Evolutionary conservation across 257 asterid genomes (phyloP).

Genomic region (Solanum corneliomulleri): DNA sequence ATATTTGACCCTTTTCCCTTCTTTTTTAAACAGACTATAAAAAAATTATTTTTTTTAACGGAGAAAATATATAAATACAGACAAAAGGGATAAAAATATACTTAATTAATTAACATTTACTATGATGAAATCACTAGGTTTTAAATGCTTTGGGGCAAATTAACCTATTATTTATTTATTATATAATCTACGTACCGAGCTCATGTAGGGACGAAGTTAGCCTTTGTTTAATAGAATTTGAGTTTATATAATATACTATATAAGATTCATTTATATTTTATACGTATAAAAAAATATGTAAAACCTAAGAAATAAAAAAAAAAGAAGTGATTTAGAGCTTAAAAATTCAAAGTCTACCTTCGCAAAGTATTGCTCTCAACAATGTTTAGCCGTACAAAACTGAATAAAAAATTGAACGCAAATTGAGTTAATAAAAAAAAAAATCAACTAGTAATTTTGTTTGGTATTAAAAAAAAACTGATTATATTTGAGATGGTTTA

Average conservation of each 20-base stretch:
- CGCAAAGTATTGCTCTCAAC: too few relatives aligned
- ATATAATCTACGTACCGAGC: too few relatives aligned
- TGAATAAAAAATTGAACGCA: fast-evolving
- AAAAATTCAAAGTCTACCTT: background rate
- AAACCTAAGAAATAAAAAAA: too few relatives aligned
- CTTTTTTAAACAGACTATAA: too few relatives aligned
- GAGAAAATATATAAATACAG: background rate
- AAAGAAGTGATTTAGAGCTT: background rate
- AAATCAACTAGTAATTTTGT: too few relatives aligned
- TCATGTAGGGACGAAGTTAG: background rate
- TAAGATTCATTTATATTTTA: too few relatives aligned
- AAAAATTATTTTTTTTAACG: too few relatives aligned
- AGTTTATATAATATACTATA: background rate
- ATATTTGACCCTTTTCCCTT: too few relatives aligned
- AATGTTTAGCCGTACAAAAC: background rate
- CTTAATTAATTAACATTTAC: background rate
- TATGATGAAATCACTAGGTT: background rate
- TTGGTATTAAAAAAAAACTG: fast-evolving
- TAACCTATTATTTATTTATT: too few relatives aligned
- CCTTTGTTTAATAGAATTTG: background rate
- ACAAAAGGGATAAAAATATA: background rate
- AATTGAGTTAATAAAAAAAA: fast-evolving
- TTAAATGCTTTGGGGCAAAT: background rate
- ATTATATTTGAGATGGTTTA: too few relatives aligned
- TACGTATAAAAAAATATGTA: too few relatives aligned